phyloP scores from a whole-genome alignment of 139 green algal species.

The Chlorella sp. region DNA sequence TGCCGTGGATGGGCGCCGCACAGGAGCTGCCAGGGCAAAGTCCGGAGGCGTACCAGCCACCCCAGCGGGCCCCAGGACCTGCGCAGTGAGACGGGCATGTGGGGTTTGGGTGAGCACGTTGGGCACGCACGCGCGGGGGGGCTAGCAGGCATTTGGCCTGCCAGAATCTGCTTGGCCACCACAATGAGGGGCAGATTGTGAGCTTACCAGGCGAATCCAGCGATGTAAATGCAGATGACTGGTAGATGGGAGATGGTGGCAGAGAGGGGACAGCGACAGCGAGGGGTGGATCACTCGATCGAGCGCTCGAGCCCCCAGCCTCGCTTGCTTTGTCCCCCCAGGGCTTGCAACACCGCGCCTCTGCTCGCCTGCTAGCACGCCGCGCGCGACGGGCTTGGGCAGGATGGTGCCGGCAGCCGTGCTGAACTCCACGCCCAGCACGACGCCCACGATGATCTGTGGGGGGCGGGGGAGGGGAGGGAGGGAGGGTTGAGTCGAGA shows the following conservation, averaged over 20 bases:
- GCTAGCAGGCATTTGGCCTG: neutral
- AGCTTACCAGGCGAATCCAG: constrained; percentile 58
- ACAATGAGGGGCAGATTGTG: neutral
- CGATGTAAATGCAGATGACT: constrained; percentile 69
- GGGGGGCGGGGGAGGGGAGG: neutral
- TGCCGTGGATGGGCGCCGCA: no score
- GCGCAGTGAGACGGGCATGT: neutral
- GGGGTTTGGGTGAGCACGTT: neutral
- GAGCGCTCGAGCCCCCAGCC: no score
- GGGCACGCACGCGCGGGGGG: neutral
- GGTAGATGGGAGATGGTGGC: no score
- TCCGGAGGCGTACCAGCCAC: no score
- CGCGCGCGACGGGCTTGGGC: constrained; percentile 26
- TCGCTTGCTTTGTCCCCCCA: no score
- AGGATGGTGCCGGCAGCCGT: constrained; percentile 9
- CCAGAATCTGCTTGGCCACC: neutral
- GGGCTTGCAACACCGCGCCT: no score
- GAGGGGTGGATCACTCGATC: no score
- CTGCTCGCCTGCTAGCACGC: constrained; percentile 56
- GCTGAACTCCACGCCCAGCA: constrained; percentile 38
- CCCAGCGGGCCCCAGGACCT: constrained; percentile 65
- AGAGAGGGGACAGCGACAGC: no score
- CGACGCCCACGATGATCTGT: constrained; percentile 28
- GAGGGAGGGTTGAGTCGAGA: no score
- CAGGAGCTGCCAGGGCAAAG: no score